Conservation (phyloP, 2,329 filamentous ascomycete genomes). For the Diaporthe sp. region DNA sequence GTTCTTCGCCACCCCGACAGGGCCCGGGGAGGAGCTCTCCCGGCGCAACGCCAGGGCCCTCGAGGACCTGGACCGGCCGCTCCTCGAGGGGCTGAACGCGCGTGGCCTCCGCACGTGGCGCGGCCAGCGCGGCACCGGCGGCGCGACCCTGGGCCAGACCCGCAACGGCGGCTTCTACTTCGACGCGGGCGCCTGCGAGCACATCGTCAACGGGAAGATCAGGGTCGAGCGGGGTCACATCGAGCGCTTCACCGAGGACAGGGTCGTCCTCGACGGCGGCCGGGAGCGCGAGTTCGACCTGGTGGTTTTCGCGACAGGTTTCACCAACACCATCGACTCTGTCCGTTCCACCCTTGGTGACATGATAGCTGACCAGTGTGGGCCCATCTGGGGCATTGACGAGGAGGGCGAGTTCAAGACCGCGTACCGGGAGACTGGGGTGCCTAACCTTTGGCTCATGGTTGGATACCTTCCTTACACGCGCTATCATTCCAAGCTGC, state of each 20-base stretch:
- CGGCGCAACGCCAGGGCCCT: conserved; percentile 66
- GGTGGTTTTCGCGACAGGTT: conserved; percentile 76
- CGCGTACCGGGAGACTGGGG: conserved; percentile 71
- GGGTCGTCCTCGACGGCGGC: conserved; percentile 60
- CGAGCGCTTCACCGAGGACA: conserved; percentile 56
- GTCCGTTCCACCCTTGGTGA: conserved; percentile 65
- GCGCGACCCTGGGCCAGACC: conserved; percentile 76
- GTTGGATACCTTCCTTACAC: conserved; percentile 75
- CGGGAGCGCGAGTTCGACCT: conserved; percentile 67
- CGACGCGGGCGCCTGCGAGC: conserved; percentile 40
- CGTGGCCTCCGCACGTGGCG: conserved; percentile 62
- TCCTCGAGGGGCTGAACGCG: conserved; percentile 61
- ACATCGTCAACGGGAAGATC: conserved; percentile 55
- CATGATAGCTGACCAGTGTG: conserved; percentile 69
- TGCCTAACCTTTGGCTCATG: conserved; percentile 75
- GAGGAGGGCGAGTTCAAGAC: conserved; percentile 67
- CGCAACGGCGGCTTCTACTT: conserved; percentile 61
- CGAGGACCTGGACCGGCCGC: conserved; percentile 52
- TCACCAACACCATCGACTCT: not conserved
- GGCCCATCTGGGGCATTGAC: conserved; percentile 74
- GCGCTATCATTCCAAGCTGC: conserved; percentile 68
- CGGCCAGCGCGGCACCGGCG: conserved; percentile 69
- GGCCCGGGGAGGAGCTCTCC: conserved; percentile 76
- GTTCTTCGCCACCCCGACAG: conserved; percentile 77
- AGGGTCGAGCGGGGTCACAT: conserved; percentile 62